These are phyloP conservation scores for Leccinum rimulosum DNA, from an alignment of 768 basidiomycete genomes.

Conservation along the genomic window DNA sequence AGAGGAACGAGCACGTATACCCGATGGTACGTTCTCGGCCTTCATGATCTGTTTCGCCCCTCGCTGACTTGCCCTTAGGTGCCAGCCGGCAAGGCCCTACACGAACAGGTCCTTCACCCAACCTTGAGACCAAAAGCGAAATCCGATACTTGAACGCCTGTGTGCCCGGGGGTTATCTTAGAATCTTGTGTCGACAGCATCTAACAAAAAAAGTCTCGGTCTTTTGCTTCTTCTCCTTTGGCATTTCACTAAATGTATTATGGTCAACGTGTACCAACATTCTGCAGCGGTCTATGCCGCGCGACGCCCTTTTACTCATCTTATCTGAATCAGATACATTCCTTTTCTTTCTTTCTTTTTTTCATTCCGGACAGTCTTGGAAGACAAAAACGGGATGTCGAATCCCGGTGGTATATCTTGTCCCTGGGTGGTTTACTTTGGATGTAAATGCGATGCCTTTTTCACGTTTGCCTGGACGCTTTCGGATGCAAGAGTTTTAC, in stretches of 20 bases:
- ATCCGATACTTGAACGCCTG: conserved; percentile 18
- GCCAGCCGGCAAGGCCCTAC: conserved; percentile 90
- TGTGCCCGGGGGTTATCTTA: background rate
- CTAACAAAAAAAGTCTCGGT: background rate
- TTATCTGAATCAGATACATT: conserved; percentile 2
- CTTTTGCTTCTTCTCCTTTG: background rate
- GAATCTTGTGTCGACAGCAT: background rate
- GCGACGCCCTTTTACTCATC: background rate
- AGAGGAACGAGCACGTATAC: conserved; percentile 84
- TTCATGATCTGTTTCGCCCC: background rate
- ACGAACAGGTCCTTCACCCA: conserved; percentile 86
- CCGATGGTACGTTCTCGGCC: conserved; percentile 63
- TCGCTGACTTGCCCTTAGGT: conserved; percentile 44
- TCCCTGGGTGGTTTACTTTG: background rate
- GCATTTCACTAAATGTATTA: conserved; percentile 16
- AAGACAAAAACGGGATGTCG: background rate
- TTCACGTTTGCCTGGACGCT: background rate
- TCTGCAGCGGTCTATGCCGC: background rate
- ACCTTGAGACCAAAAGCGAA: conserved; percentile 35
- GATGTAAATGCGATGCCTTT: background rate
- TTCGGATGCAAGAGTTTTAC: background rate
- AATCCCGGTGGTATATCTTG: background rate
- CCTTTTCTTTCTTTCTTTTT: background rate
- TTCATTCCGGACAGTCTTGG: background rate
- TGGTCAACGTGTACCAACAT: conserved; percentile 27